A percentile compares a stretch with the other conserved stretches of the same genome.
These are phyloP conservation scores for Monilinia fructicola DNA, from an alignment of 2,329 filamentous ascomycete species.

Conservation along the genomic window DNA sequence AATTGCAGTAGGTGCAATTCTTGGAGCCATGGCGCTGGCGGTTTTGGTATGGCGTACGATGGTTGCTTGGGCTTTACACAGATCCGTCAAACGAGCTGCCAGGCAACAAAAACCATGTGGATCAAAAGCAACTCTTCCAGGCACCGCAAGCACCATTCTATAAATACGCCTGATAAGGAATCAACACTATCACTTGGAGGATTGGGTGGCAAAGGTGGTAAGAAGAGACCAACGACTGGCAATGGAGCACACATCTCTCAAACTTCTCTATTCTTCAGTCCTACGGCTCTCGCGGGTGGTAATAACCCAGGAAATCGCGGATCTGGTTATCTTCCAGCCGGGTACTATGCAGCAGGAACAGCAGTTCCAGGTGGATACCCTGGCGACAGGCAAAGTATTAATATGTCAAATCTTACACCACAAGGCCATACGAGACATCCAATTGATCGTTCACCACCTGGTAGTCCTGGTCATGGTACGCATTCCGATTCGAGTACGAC, in stretches of 20 bases:
- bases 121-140: slow-evolving; percentile 67
- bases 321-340: slow-evolving; percentile 82
- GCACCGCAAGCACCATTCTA: slow-evolving; percentile 52
- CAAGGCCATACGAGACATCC: slow-evolving; percentile 52
- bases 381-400: slow-evolving; percentile 50
- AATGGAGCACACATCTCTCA: slow-evolving; percentile 31
- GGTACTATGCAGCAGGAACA: slow-evolving; percentile 77
- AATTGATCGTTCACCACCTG: slow-evolving; percentile 50
- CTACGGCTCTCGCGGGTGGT: slow-evolving; percentile 69
- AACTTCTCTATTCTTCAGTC: slow-evolving; percentile 79
- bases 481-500: slow-evolving; percentile 59
- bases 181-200: slow-evolving; percentile 37
- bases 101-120: slow-evolving; percentile 65
- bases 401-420: slow-evolving; percentile 54
- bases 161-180: slow-evolving; percentile 60
- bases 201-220: slow-evolving; percentile 35
- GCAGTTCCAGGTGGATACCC: slow-evolving; percentile 35
- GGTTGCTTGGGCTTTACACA: slow-evolving; percentile 87
- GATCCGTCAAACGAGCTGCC: slow-evolving; percentile 85
- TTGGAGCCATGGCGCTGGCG: slow-evolving; percentile 79
- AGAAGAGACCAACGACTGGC: slow-evolving; percentile 43
- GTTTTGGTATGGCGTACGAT: slow-evolving; percentile 85
- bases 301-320: slow-evolving; percentile 59
- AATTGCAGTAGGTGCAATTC: slow-evolving; percentile 89
- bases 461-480: slow-evolving; percentile 52